Evolutionary conservation across 2,329 filamentous ascomycete species (phyloP).

Genomic region (Emmonsiellopsis sp.): DNA sequence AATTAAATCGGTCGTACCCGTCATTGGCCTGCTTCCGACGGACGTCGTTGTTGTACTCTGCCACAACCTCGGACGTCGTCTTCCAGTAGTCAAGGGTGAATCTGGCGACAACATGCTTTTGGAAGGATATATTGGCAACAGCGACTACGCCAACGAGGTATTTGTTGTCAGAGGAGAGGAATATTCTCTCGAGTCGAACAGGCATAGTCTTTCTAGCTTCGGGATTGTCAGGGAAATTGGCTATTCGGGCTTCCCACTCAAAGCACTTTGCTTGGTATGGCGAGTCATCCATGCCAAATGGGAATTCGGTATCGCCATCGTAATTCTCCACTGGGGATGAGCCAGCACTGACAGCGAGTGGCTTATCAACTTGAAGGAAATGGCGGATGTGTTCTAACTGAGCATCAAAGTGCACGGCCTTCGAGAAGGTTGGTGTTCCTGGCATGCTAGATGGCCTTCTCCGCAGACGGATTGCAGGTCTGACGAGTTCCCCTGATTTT

Average conservation of each 20-base stretch:
- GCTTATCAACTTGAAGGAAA: slow-evolving; percentile 87
- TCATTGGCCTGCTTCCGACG: slow-evolving; percentile 53
- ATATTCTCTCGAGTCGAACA: slow-evolving; percentile 76
- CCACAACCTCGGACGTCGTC: slow-evolving; percentile 86
- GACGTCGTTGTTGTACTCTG: slow-evolving; percentile 77
- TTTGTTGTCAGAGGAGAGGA: slow-evolving; percentile 80
- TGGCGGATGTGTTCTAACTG: slow-evolving; percentile 93
- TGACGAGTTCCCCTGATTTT: slow-evolving; percentile 94
- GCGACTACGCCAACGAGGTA: slow-evolving; percentile 72
- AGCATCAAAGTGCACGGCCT: slow-evolving; percentile 97
- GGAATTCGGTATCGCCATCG: slow-evolving; percentile 81
- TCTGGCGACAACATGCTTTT: slow-evolving; percentile 79
- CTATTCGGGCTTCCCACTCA: slow-evolving; percentile 79
- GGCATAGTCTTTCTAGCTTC: slow-evolving; percentile 54
- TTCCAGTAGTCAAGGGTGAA: slow-evolving; percentile 99
- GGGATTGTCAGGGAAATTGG: slow-evolving; percentile 69
- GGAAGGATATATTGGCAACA: slow-evolving; percentile 80
- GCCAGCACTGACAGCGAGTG: slow-evolving; percentile 89
- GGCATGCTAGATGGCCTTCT: slow-evolving; percentile 92
- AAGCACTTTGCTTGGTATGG: slow-evolving; percentile 36
- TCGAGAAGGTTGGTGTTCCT: slow-evolving; percentile 88
- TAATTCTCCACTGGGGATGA: slow-evolving; percentile 85
- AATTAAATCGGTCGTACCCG: slow-evolving; percentile 80
- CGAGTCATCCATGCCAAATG: slow-evolving; percentile 55
- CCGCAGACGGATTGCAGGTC: slow-evolving; percentile 73